Evolutionary conservation across 1,139 yeast species (phyloP).

Genomic region (Saccharomyces hybrid): DNA sequence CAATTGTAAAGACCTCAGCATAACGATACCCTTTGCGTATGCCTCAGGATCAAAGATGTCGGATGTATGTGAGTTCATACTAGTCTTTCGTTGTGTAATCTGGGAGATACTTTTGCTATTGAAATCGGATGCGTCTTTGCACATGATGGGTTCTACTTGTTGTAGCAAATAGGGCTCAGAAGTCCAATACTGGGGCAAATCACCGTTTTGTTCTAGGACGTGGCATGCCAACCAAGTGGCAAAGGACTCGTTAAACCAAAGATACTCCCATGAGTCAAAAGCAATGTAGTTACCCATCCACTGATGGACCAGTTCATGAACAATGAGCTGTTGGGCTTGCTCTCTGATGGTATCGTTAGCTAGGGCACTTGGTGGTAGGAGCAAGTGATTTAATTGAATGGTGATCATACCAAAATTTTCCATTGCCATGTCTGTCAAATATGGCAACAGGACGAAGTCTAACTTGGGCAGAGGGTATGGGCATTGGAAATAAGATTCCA

Average conservation of each 20-base stretch:
- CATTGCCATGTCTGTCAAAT: slow-evolving; percentile 68
- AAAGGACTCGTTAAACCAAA: slow-evolving; percentile 71
- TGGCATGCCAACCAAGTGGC: slow-evolving; percentile 62
- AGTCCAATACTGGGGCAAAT: slow-evolving; percentile 20
- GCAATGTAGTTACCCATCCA: slow-evolving; percentile 66
- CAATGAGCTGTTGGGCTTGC: slow-evolving; percentile 48
- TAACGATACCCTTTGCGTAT: slow-evolving; percentile 58
- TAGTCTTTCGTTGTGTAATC: slow-evolving; percentile 33
- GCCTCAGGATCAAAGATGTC: slow-evolving; percentile 48
- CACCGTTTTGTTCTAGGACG: slow-evolving; percentile 35
- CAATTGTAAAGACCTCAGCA: slow-evolving; percentile 50
- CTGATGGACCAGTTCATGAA: slow-evolving; percentile 70
- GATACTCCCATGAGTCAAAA: slow-evolving; percentile 56
- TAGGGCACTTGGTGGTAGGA: slow-evolving; percentile 35
- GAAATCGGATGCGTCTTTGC: slow-evolving; percentile 35
- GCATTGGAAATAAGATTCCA: slow-evolving; percentile 38
- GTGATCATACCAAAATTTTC: slow-evolving; percentile 70
- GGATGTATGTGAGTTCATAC: slow-evolving; percentile 17
- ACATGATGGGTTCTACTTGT: slow-evolving; percentile 38
- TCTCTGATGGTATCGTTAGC: slow-evolving; percentile 22
- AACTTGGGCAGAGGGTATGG: slow-evolving; percentile 53
- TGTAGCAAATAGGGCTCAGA: slow-evolving; percentile 22
- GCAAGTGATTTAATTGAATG: slow-evolving; percentile 46
- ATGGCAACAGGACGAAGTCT: slow-evolving; percentile 62
- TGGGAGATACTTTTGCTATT: slow-evolving; percentile 27